Conservation (phyloP, 306 rosid genomes). For the Datisca glomerata region DNA sequence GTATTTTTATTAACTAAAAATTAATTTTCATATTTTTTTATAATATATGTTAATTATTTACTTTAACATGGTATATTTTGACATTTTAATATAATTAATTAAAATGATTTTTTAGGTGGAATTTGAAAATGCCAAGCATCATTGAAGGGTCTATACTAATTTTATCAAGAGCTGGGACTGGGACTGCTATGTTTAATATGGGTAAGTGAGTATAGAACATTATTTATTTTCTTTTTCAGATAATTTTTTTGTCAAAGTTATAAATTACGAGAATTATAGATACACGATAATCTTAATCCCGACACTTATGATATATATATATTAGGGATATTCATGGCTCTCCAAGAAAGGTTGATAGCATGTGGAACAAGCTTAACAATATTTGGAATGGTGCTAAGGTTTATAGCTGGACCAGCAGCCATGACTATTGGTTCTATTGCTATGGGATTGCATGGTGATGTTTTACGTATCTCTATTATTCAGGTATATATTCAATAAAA, state of each 20-base stretch:
- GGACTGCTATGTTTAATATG: slow-evolving; percentile 97
- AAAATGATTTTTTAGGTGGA: slow-evolving; percentile 37
- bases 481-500: too few relatives aligned
- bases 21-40: not conserved
- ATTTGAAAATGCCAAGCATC: slow-evolving; percentile 65
- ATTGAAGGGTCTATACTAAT: slow-evolving; percentile 63
- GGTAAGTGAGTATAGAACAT: slow-evolving; percentile 29
- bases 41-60: too few relatives aligned
- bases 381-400: slow-evolving; percentile 70
- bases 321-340: slow-evolving; percentile 91
- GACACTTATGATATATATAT: not conserved
- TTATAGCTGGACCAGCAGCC: slow-evolving; percentile 90
- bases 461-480: slow-evolving; percentile 66
- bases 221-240: too few relatives aligned
- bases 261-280: too few relatives aligned
- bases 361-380: slow-evolving; percentile 57
- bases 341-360: slow-evolving; percentile 59
- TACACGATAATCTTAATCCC: too few relatives aligned
- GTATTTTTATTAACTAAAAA: too few relatives aligned
- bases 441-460: slow-evolving; percentile 76
- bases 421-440: slow-evolving; percentile 66
- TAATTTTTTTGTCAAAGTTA: too few relatives aligned
- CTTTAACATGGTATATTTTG: too few relatives aligned
- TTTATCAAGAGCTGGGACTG: slow-evolving; percentile 80
- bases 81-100: too few relatives aligned